A percentile compares a stretch with the other conserved stretches of the same genome.
These are phyloP conservation scores for Neltuma alba DNA, from an alignment of 306 rosid genomes.

Conservation along the genomic window DNA sequence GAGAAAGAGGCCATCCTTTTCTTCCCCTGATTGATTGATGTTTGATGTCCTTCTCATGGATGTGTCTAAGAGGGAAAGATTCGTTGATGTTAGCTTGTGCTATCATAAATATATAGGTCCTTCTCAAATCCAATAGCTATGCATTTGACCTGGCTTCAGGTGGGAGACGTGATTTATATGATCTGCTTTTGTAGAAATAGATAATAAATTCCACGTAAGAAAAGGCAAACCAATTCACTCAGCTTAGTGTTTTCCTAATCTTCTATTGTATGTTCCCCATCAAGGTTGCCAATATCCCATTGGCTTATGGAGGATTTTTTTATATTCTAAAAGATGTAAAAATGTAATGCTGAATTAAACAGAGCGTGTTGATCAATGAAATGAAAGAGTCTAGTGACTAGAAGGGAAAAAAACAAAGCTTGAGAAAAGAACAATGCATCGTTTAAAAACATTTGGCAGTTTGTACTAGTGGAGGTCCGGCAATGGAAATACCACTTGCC, in stretches of 20 bases:
- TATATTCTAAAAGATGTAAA: background rate
- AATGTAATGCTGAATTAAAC: background rate
- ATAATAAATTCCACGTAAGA: background rate
- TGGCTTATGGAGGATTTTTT: background rate
- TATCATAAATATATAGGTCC: slow-evolving; percentile 21
- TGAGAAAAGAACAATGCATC: background rate
- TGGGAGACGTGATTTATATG: slow-evolving; percentile 17
- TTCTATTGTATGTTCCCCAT: background rate
- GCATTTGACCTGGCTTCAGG: slow-evolving; percentile 9
- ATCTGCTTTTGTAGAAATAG: background rate
- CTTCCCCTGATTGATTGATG: slow-evolving; percentile 14
- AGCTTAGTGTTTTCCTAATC: background rate
- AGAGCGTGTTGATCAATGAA: background rate
- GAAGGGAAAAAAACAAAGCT: background rate
- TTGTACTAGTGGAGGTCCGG: background rate
- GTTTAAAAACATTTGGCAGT: background rate
- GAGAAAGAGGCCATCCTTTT: slow-evolving; percentile 76
- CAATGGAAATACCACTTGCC: slow-evolving; percentile 8
- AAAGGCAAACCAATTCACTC: background rate
- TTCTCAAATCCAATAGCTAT: slow-evolving; percentile 7
- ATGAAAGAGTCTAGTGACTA: background rate
- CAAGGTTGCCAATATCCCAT: background rate
- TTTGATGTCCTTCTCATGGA: slow-evolving; percentile 12
- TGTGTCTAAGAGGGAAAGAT: slow-evolving; percentile 7
- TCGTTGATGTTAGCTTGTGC: slow-evolving; percentile 23